These are phyloP conservation scores for Umbelopsis isabellina DNA, from an alignment of 192 early-diverging fungal genomes.

Conservation along the genomic window DNA sequence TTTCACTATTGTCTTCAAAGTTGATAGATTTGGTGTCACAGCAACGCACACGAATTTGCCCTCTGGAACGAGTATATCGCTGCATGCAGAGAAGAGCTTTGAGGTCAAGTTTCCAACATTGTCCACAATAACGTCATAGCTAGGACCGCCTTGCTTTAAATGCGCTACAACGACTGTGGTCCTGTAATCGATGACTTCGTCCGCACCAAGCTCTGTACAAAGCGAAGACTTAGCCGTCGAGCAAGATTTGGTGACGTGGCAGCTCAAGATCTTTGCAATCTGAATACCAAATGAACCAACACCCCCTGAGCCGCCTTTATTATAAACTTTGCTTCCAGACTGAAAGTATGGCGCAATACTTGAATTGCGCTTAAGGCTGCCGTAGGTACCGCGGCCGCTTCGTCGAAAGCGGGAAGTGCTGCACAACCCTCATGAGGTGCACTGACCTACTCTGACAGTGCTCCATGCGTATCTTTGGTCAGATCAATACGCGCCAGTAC, in stretches of 20 bases:
- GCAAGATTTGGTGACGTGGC: conserved; percentile 56
- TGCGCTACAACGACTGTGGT: conserved; percentile 37
- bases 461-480: no score
- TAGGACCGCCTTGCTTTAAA: conserved; percentile 13
- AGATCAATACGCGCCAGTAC: no score
- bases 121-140: conserved; percentile 50
- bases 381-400: conserved; percentile 26
- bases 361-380: conserved; percentile 29
- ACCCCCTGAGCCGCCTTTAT: conserved; percentile 57
- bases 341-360: conserved; percentile 19
- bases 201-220: conserved; percentile 54
- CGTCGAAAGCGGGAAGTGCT: conserved; percentile 14
- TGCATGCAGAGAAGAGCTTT: no score
- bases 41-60: no score
- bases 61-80: no score
- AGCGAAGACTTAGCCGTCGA: conserved; percentile 45
- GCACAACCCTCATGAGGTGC: no score
- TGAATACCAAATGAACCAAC: conserved; percentile 51
- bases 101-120: conserved; percentile 32
- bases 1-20: no score
- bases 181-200: conserved; percentile 58
- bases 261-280: conserved; percentile 50
- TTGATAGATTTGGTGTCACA: no score
- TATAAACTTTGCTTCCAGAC: conserved; percentile 25
- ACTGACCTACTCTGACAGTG: no score